Evolutionary conservation across 2,329 filamentous ascomycete genomes (phyloP).

Genomic region (Colletotrichum horii): DNA sequence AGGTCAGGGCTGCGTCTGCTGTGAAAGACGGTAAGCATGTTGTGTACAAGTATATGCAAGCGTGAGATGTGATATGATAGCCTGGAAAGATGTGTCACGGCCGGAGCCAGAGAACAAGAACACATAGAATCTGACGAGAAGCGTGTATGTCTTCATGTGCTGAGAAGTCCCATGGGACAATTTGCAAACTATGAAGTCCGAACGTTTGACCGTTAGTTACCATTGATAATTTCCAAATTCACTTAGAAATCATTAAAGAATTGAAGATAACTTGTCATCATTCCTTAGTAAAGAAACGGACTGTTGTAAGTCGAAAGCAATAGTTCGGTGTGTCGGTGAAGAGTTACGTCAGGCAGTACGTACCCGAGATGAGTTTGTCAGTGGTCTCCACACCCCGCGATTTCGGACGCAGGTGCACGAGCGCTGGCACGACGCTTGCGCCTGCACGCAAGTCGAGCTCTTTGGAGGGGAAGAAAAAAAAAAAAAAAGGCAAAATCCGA

Average conservation of each 20-base stretch:
- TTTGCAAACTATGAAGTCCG: neutral
- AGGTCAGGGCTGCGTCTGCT: neutral
- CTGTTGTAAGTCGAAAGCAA: neutral
- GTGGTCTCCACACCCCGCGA: slow-evolving; percentile 19
- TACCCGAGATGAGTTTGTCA: neutral
- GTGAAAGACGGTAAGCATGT: neutral
- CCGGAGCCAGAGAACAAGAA: neutral
- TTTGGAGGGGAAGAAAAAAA: neutral
- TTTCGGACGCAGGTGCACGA: slow-evolving; percentile 6
- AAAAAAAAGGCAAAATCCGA: neutral
- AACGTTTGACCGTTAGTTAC: no score
- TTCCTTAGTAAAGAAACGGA: neutral
- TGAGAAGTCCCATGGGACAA: neutral
- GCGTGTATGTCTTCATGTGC: neutral
- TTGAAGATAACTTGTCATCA: neutral
- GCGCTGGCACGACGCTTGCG: neutral
- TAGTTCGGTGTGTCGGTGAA: neutral
- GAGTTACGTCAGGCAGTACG: slow-evolving; percentile 11
- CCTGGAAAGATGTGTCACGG: neutral
- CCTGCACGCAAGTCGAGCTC: slow-evolving; percentile 2
- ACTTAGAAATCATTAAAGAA: neutral
- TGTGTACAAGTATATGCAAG: neutral
- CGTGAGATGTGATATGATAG: neutral
- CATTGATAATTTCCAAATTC: neutral
- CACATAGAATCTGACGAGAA: neutral